Base-by-base conservation (phyloP, 2,329 filamentous ascomycete genomes). In the Aspergillus bombycis region DNA sequence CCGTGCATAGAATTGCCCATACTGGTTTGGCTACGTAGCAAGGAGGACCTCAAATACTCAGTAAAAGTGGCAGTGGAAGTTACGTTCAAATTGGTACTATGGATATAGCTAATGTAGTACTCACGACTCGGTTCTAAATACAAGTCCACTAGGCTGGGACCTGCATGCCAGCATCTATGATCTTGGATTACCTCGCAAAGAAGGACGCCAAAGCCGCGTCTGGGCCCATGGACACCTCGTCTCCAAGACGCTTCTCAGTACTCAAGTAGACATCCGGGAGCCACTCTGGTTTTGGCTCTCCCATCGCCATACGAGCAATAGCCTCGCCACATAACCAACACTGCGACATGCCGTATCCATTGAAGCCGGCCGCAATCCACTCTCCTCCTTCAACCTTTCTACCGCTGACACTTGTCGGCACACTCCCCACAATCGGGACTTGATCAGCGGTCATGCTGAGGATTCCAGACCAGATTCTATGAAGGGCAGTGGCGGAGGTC, bases 401-500 rank as follows among this genome's bases (percentile, higher is more conserved):
- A 5, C 58, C 60, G 2, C 66, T 72, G 9, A 68, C 32, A 26
- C 38, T 61, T 16, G 16, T 5, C 2, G 67, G 65, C 30, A 74
- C n/a, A 5, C 19, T 43, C 0, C 85, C 85, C 0, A 88, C 82
- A 53, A 86, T 78, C 0, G 86, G 85, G 50, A 83, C 75, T 0
- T 81, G 81, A 70, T 88, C 85, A 2, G 80, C 76, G 6, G 80
- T 84, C 64, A 82, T 85, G 1, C 84, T 85, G 83, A 86, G 87
- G 65, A 87, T 84, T 2, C 86, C 86, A 19, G 81, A 82, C 84
- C 85, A 88, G 41, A 83, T 79, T 36, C 68, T 73, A 28, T 80
- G 74, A 14, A 85, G 70, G 8, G 80, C 5, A 23, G 54, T 23
- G 21, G 54, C 50, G 10, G 50, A 54, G 28, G 50, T 4, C 21